Percentiles rank a stretch among this genome's conserved stretches.
Conservation (phyloP, 2,329 filamentous ascomycete genomes). For the Calycina herbarum region DNA sequence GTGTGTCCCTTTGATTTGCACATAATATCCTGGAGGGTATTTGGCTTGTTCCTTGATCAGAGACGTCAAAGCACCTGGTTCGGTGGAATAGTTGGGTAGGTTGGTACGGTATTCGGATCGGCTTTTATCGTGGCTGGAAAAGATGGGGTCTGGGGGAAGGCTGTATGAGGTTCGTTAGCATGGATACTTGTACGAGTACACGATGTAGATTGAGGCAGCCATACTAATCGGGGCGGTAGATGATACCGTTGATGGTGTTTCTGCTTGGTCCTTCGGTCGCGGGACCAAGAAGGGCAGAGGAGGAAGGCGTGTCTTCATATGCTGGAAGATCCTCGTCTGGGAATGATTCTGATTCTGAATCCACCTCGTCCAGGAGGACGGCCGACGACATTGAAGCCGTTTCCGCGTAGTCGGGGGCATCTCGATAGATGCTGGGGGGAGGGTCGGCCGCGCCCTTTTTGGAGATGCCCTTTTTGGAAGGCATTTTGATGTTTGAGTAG, state of each 20-base stretch:
- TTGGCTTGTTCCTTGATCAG: constrained; percentile 33
- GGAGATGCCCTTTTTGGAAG: neutral
- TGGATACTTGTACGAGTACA: neutral
- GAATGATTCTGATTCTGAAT: constrained; percentile 11
- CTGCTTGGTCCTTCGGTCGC: neutral
- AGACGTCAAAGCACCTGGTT: constrained; percentile 25
- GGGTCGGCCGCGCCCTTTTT: constrained; percentile 18
- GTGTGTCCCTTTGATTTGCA: constrained; percentile 38
- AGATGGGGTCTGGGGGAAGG: constrained; percentile 24
- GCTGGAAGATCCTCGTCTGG: constrained; percentile 23
- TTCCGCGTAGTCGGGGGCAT: constrained; percentile 26
- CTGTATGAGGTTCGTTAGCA: constrained; percentile 5
- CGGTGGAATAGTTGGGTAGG: constrained; percentile 32
- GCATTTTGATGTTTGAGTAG: neutral
- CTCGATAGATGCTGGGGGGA: constrained; percentile 21
- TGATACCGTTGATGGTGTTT: neutral
- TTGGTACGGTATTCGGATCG: constrained; percentile 31
- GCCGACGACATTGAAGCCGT: constrained; percentile 30
- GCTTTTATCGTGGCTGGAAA: constrained; percentile 29
- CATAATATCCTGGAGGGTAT: constrained; percentile 32
- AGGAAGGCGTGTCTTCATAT: constrained; percentile 15
- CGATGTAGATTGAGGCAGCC: neutral
- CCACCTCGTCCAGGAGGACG: constrained; percentile 26
- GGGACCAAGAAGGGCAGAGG: neutral
- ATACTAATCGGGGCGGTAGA: constrained; percentile 6